Base-by-base conservation (phyloP, 2,329 filamentous ascomycete genomes). In the Fusarium heterosporum region DNA sequence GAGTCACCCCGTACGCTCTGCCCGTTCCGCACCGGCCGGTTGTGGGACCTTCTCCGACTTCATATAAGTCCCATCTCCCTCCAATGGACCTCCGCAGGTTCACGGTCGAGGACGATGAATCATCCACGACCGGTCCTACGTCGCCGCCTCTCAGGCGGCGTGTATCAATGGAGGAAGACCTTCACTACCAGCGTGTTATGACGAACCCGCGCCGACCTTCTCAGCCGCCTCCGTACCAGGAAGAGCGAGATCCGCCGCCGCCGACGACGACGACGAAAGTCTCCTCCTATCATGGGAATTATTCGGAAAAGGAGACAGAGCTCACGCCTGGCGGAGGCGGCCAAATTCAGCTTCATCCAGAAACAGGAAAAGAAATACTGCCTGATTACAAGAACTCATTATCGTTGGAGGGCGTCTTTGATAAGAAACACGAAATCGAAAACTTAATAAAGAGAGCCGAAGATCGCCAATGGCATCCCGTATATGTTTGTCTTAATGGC, bases 341-440 rank as follows among this genome's bases (percentile, higher is more conserved):
- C 57, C 32, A 59, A 52, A 51, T 28, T 36, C 51, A 46, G 39
- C 46, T 53, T 47, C 48, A 47, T 48, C 43, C 61, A 39, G 48
- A 55, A 29, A 57, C 53, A 34, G 45, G 78, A 52, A 73, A 78
- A 36, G 85, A 87, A 66, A 71, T 75, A 29, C 77, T 88, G 34
- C 87, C 87, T n/a, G 70, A 75, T 25, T 90, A 90, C 73, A 84
- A 84, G 46, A 87, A 82, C 70, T 83, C 81, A 71, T 82, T 89
- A 54, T 78, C 81, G 54, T 76, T 87, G 47, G 84, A 88, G 72
- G 85, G 82, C 26, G 79, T 89, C 8, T 89, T 89, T 71, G 78
- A 82, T 68, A 84, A 84, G 73, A 91, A 90, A 78, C 85, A 88
- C 79, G 89, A 92, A 76, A 83, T 91, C 55, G 84, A 87, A 62